Percentiles rank a stretch among this genome's conserved stretches.
Conservation (phyloP, 306 rosid genomes). For the Dalbergia cultrata region DNA sequence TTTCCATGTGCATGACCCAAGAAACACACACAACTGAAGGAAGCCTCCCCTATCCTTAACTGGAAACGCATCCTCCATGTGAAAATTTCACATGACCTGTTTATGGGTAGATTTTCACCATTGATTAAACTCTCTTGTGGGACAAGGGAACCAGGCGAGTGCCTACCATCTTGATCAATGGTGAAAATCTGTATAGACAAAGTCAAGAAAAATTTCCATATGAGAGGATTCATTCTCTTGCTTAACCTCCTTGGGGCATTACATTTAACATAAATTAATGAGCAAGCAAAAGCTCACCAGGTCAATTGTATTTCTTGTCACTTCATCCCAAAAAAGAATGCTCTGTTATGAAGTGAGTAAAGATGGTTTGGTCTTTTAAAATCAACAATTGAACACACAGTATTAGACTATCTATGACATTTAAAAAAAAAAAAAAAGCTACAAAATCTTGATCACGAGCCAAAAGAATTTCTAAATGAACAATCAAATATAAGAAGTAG, state of each 20-base stretch:
- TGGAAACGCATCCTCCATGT: too few species aligned
- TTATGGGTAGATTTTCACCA: too few species aligned
- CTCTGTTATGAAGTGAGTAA: background rate
- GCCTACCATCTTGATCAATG: too few species aligned
- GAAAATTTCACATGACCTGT: too few species aligned
- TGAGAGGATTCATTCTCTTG: too few species aligned
- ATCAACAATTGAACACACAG: background rate
- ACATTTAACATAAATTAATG: background rate
- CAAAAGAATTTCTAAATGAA: background rate
- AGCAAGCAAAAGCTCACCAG: background rate
- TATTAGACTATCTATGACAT: background rate
- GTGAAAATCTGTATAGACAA: too few species aligned
- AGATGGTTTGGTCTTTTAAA: background rate
- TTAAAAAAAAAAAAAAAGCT: background rate
- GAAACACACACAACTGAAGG: constrained; percentile 1
- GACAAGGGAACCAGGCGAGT: too few species aligned
- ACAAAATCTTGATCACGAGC: background rate
- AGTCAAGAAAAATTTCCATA: too few species aligned
- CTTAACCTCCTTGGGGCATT: constrained; percentile 3
- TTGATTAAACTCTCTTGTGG: too few species aligned
- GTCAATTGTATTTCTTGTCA: background rate
- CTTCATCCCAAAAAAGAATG: background rate
- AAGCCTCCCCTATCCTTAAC: background rate
- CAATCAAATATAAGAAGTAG: background rate
- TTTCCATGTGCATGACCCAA: constrained; percentile 9